Conservation (phyloP, 306 rosid genomes). For the Prinsepia uniflora region DNA sequence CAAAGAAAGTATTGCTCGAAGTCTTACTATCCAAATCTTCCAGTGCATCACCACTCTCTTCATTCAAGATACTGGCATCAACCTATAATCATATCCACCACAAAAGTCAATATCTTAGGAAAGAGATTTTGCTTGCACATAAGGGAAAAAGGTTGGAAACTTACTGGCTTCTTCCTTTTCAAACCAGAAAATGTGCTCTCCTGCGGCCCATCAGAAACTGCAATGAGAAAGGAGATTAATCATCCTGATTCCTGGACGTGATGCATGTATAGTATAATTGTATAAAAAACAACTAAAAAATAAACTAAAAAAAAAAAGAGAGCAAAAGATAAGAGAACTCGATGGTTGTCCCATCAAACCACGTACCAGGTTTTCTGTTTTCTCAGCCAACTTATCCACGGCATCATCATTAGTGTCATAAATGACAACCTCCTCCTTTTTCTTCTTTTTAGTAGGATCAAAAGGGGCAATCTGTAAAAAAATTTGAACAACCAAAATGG, state of each 20-base stretch:
- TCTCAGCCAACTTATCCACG: conserved; percentile 73
- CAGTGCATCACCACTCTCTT: conserved; percentile 52
- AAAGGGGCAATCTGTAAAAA: conserved; percentile 65
- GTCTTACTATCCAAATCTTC: conserved; percentile 70
- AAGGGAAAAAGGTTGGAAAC: conserved; percentile 19
- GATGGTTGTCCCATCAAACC: conserved; percentile 1
- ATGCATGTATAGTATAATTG: conserved; percentile 1
- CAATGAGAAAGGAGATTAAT: conserved; percentile 25
- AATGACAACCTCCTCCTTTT: conserved; percentile 63
- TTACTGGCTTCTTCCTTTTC: conserved; percentile 88
- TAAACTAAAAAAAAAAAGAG: not conserved
- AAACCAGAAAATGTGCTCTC: conserved; percentile 77
- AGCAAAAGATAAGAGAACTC: not conserved
- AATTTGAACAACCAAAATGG: not conserved
- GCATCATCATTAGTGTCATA: conserved; percentile 60
- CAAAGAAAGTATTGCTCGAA: not conserved
- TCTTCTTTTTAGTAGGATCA: conserved; percentile 95
- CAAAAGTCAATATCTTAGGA: not conserved
- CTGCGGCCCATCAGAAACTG: conserved; percentile 69
- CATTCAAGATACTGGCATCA: conserved; percentile 60
- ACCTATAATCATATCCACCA: conserved; percentile 45
- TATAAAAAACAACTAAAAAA: not conserved
- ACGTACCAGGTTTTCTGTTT: conserved; percentile 80
- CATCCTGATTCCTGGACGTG: not conserved
- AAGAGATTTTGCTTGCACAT: too few relatives aligned